Base-by-base conservation (phyloP, 2,329 filamentous ascomycete species). In the Claviceps pazoutovae region DNA sequence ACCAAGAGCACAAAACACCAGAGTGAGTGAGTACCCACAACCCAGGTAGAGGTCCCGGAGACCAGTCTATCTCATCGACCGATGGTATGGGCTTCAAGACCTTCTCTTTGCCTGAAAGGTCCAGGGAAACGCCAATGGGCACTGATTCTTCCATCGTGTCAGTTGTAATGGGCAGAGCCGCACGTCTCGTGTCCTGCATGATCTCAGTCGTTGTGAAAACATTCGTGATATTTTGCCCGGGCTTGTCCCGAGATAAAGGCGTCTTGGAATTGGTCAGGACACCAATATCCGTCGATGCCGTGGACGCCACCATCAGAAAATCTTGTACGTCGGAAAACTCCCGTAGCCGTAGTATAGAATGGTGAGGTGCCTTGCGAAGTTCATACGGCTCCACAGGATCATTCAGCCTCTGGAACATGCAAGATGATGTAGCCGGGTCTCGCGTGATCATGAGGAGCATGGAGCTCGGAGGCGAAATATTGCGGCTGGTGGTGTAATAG, bases 21-120 rank as follows among this genome's bases (percentile, higher is more conserved):
- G 96, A 88, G 57, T 95, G 84, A 54, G 94, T 97, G 16, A 98
- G 72, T 34, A 88, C 76, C 75, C 93, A 84, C 43, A 95, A 74
- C 11, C 83, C 88, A 5, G 93, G 93, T 8, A 97, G 69, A 13
- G 93, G 91, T 1, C 80, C 82, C 0, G 83, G 76, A 4, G 89
- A 94, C 60, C 90, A 79, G 36, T 85, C 78, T 46, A 94, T 80
- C 61, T 95, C 84, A 56, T 79, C 81, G 56, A 93, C 84, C 1
- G 80, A 76, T 19, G 80, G 80, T 53, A 95, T 85, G 1, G 90
- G 90, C 57, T 84, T 82, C 56, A 80, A 74, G 2, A 95, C 86
- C 58, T 80, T 87, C 50, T 91, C 85, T 54, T 79, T 86, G 62
- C 79, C 80, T 1, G 90, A 94, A n/a, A 96, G 70, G 65, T 98